Evolutionary conservation across 805 yeast species (phyloP).

Genomic region (Ogataea corticis): DNA sequence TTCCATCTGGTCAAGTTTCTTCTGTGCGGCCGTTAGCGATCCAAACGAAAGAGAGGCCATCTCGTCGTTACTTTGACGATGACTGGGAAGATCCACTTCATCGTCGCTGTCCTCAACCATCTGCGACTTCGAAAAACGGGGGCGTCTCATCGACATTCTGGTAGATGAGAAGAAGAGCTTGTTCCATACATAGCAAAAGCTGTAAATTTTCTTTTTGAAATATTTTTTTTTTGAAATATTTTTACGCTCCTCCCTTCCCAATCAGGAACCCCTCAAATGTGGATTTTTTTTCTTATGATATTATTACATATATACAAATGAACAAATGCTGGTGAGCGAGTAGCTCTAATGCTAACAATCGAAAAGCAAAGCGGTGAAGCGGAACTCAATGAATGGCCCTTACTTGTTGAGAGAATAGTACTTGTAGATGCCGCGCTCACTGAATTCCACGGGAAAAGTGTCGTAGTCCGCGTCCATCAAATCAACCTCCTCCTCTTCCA

Average conservation of each 20-base stretch:
- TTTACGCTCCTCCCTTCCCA: background rate
- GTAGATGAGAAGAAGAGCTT: background rate
- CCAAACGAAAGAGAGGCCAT: slow-evolving; percentile 61
- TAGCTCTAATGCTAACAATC: no score
- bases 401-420: slow-evolving; percentile 56
- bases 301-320: background rate
- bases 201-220: background rate
- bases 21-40: slow-evolving; percentile 60
- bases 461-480: slow-evolving; percentile 38
- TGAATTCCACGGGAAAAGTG: slow-evolving; percentile 54
- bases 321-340: background rate
- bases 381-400: slow-evolving; percentile 1
- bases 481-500: slow-evolving; percentile 36
- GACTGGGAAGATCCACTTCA: slow-evolving; percentile 5
- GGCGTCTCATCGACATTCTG: slow-evolving; percentile 20
- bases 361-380: background rate
- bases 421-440: slow-evolving; percentile 53
- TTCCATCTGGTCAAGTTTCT: slow-evolving; percentile 37
- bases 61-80: slow-evolving; percentile 42
- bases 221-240: slow-evolving; percentile 1
- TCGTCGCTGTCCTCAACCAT: slow-evolving; percentile 32
- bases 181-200: background rate
- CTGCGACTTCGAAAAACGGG: slow-evolving; percentile 21
- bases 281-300: background rate
- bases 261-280: background rate